Conservation (phyloP, 768 basidiomycete genomes). For the Leccinellum albellum region DNA sequence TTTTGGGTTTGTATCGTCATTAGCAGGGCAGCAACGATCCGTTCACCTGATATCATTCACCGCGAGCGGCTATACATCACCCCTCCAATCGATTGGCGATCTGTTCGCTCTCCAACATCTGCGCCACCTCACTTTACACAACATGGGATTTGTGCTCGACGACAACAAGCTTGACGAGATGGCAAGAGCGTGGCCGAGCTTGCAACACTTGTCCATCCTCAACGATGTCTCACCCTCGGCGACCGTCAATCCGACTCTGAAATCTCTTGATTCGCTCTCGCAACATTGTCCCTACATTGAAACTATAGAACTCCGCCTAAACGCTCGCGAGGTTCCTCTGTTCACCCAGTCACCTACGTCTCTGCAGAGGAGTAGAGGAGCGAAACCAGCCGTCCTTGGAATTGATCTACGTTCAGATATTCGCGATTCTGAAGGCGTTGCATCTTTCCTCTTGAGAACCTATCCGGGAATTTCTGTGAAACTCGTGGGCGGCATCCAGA, state of each 20-base stretch:
- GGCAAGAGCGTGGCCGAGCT: conserved; percentile 15
- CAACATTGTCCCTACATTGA: conserved; percentile 18
- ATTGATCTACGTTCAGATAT: conserved; percentile 18
- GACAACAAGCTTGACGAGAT: conserved; percentile 14
- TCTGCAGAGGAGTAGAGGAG: conserved; percentile 2
- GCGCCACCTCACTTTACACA: conserved; percentile 11
- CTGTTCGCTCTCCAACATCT: conserved; percentile 6
- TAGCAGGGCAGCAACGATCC: conserved; percentile 8
- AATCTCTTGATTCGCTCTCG: conserved; percentile 7
- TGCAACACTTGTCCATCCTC: conserved; percentile 16
- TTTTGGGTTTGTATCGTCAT: conserved; percentile 4
- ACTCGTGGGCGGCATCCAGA: not conserved
- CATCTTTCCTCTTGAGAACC: conserved; percentile 14
- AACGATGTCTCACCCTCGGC: conserved; percentile 11
- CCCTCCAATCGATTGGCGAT: conserved; percentile 9
- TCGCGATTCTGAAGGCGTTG: conserved; percentile 15
- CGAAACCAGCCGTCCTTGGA: not conserved
- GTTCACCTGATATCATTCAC: conserved; percentile 8
- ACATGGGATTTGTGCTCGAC: conserved; percentile 11
- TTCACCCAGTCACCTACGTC: not conserved
- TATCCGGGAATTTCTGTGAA: conserved; percentile 10
- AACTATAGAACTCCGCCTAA: conserved; percentile 13
- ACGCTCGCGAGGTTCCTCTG: conserved; percentile 17
- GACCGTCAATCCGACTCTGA: conserved; percentile 7
- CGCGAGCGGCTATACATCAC: conserved; percentile 8